Percentiles rank a stretch among this genome's conserved stretches.
phyloP scores from a whole-genome alignment of 1,139 yeast species.

The Kodamaea sp. region DNA sequence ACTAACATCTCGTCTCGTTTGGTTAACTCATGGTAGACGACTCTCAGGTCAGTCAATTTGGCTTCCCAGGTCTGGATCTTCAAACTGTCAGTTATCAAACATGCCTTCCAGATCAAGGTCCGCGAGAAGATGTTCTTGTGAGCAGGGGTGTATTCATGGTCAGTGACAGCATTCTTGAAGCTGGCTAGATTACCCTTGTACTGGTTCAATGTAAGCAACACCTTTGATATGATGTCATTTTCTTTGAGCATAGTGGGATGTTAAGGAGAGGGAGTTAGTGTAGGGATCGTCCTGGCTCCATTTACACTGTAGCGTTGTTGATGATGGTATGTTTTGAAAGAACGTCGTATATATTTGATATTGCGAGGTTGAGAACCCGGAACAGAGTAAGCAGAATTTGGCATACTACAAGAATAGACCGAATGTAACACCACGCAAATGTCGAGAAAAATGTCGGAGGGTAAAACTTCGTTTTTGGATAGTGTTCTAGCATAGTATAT shows the following conservation, averaged over 20 bases:
- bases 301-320: no score
- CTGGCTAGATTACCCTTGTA: conserved; percentile 34
- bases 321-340: no score
- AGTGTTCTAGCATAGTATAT: no score
- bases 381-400: no score
- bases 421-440: no score
- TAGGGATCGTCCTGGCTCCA: not conserved
- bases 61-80: conserved; percentile 39
- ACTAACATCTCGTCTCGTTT: conserved; percentile 34
- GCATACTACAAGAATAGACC: no score
- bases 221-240: conserved; percentile 40
- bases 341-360: no score
- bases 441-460: no score
- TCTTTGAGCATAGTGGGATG: conserved; percentile 26
- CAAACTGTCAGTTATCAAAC: conserved; percentile 40
- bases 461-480: no score
- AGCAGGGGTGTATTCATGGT: conserved; percentile 32
- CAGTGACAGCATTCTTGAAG: conserved; percentile 35
- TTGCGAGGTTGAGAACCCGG: no score
- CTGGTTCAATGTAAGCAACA: conserved; percentile 39
- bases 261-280: no score
- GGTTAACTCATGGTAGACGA: conserved; percentile 39
- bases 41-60: conserved; percentile 31
- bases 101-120: conserved; percentile 41
- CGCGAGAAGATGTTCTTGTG: conserved; percentile 27